phyloP scores from a whole-genome alignment of 2,329 filamentous ascomycete species.

The Chaetomium sp. region DNA sequence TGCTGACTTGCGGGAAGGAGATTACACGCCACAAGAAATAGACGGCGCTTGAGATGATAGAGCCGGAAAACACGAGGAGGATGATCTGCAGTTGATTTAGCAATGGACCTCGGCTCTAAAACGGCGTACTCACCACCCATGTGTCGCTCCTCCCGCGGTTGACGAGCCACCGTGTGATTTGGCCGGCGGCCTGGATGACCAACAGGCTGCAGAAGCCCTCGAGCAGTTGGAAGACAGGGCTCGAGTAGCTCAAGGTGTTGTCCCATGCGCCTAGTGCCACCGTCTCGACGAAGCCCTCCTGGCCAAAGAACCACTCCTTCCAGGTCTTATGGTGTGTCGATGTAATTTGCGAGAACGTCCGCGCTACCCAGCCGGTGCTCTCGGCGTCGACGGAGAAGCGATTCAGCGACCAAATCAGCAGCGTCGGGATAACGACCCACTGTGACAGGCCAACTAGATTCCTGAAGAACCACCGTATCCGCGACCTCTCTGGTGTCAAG shows the following conservation, averaged over 20 bases:
- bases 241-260: constrained; percentile 83
- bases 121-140: constrained; percentile 74
- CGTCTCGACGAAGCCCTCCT: constrained; percentile 77
- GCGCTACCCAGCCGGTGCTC: constrained; percentile 76
- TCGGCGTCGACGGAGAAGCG: constrained; percentile 92
- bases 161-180: constrained; percentile 92
- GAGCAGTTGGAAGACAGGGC: constrained; percentile 88
- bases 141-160: constrained; percentile 91
- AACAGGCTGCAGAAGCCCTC: constrained; percentile 96
- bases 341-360: constrained; percentile 70
- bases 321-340: constrained; percentile 61
- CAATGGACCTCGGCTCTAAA: constrained; percentile 33
- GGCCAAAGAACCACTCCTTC: constrained; percentile 86
- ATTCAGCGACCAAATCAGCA: constrained; percentile 94
- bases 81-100: constrained; percentile 64
- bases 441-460: constrained; percentile 73
- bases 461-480: constrained; percentile 71
- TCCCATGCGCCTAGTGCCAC: constrained; percentile 86
- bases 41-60: constrained; percentile 87
- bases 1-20: constrained; percentile 89
- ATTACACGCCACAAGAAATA: constrained; percentile 97
- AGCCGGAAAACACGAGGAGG: constrained; percentile 83
- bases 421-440: constrained; percentile 80
- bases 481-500: constrained; percentile 75
- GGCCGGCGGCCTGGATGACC: constrained; percentile 91